Evolutionary conservation across 2,329 filamentous ascomycete species (phyloP), one percentile per base, ranked within the genome.

Genomic region (Ascochyta lentis): DNA sequence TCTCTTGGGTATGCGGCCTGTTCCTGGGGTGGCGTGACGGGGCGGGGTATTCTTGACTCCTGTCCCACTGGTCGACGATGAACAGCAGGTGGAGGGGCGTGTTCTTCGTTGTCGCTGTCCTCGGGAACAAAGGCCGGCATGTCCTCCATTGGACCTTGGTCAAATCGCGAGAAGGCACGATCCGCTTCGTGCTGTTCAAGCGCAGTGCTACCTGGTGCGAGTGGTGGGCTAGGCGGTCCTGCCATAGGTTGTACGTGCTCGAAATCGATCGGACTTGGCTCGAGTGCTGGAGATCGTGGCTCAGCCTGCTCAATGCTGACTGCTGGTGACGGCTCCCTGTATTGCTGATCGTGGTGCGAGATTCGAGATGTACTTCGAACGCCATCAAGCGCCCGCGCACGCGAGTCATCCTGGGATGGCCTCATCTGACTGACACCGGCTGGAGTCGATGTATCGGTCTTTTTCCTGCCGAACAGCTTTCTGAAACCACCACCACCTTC

Each of bases 91-190:
- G 68, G 58, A 12, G 45, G 49, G 26, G 58, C 37, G 22, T 38
- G 35, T 9, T 54, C 59, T 4, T 71, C 71, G 6, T 73, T 70
- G 4, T 74, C 70, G 35, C 70, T 72, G 9, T 74, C 75, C 3
- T 76, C 71, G 4, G 91, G 91, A 10, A 86, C 82, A 69, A 96
- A 96, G 1, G 92, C 91, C 3, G 95, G 94, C 73, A 95, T 90
- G 53, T 98, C 92, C 9, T 85, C 76, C 23, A 97, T 83, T 1
- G 95, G 95, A 2, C 93, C 95, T 77, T 98, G 94, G 68, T 95
- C 90, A 70, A 98, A 98, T 23, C 80, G 81, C 15, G 83, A 84
- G 68, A 88, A 87, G 52, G 88, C 87, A 10, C 83, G 77, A 29
- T 81, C 79, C n/a, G 86, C 84, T 63, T 88, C 83, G 38, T 78